Conservation (phyloP, 2,329 filamentous ascomycete species). For the Conoideocrella luteorostrata region DNA sequence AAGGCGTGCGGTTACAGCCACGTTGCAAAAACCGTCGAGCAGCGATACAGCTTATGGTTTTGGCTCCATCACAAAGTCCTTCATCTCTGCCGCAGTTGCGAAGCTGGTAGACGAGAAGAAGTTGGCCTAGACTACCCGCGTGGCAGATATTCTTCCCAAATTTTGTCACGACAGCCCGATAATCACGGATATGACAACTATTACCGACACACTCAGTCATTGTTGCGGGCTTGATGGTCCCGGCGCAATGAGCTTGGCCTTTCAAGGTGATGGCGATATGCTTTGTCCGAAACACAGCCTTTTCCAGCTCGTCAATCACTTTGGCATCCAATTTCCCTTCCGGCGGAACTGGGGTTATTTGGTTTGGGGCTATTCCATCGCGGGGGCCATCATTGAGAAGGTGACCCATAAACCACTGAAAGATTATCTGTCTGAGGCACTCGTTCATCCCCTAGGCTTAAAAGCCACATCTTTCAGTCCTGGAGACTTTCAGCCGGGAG, state of each 20-base stretch:
- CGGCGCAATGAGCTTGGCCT: not conserved
- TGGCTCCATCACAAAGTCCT: conserved; percentile 6
- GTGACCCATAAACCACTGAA: not conserved
- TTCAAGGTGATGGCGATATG: conserved; percentile 8
- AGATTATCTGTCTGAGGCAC: not conserved
- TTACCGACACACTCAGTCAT: conserved; percentile 6
- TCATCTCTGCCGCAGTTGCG: conserved; percentile 2
- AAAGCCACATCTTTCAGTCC: not conserved
- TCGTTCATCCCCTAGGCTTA: not conserved
- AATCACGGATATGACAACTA: not conserved
- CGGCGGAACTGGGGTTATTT: conserved; percentile 6
- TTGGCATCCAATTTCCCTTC: not conserved
- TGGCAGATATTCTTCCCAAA: not conserved
- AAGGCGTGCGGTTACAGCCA: conserved; percentile 3
- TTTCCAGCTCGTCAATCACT: not conserved
- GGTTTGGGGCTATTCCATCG: conserved; percentile 3
- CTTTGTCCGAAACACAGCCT: not conserved
- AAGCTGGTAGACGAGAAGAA: not conserved
- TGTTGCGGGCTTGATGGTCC: not conserved
- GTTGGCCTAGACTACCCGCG: not conserved
- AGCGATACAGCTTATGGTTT: conserved; percentile 4
- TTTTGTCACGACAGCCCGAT: not conserved
- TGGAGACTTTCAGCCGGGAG: not conserved
- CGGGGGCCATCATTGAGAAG: not conserved
- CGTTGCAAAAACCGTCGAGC: not conserved